A percentile compares a stretch with the other conserved stretches of the same genome.
Conservation (phyloP, 345 rosid genomes). For the Firmiana major region DNA sequence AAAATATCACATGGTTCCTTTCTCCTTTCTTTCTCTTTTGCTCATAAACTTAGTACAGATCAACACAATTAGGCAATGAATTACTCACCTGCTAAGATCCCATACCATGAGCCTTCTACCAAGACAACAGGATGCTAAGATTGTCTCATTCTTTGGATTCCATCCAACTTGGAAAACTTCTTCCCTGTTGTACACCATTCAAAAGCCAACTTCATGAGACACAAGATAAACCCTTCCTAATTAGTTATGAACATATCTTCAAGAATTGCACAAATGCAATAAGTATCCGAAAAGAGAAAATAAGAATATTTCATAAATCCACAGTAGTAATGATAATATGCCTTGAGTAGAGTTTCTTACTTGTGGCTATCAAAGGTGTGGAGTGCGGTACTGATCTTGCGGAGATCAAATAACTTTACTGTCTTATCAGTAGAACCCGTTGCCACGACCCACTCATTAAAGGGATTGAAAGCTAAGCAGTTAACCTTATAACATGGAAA, state of each 20-base stretch:
- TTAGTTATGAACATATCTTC: not conserved
- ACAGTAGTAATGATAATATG: not conserved
- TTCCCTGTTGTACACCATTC: constrained; percentile 53
- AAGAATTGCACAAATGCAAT: not conserved
- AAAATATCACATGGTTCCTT: not conserved
- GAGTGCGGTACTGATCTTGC: constrained; percentile 78
- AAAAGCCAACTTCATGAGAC: not conserved
- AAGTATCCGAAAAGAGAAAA: not conserved
- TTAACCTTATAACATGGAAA: constrained; percentile 55
- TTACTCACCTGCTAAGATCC: constrained; percentile 95
- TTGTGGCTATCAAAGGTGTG: constrained; percentile 96
- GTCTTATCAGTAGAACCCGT: constrained; percentile 99
- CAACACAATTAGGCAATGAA: not conserved
- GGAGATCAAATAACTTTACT: constrained; percentile 87
- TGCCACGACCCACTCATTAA: constrained; percentile 98
- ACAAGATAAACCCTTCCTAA: too few species aligned
- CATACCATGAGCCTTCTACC: constrained; percentile 99
- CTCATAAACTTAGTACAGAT: not conserved
- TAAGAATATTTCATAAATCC: constrained; percentile 11
- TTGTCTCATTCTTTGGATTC: constrained; percentile 97
- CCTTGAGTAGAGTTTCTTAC: constrained; percentile 37
- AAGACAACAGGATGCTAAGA: constrained; percentile 97
- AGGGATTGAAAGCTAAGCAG: constrained; percentile 97
- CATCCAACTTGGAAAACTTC: constrained; percentile 99
- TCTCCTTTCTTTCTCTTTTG: not conserved